Evolutionary conservation across 345 rosid genomes (phyloP).

Genomic region (Arabis alpina): DNA sequence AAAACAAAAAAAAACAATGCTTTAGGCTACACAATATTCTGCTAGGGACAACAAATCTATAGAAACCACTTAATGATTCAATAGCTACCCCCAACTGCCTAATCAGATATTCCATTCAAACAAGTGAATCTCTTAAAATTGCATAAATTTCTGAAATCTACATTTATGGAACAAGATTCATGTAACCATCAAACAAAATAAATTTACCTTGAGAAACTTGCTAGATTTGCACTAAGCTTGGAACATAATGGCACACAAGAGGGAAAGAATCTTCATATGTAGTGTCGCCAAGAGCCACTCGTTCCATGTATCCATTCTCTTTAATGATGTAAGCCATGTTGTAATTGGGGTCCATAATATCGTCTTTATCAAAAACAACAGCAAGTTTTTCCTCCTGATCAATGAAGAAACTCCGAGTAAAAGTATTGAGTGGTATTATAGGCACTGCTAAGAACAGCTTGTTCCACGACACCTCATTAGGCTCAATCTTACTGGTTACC

Average conservation of each 20-base stretch:
- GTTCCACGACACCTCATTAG: background rate
- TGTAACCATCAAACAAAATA: too few relatives aligned
- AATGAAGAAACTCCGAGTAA: conserved; percentile 14
- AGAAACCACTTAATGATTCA: too few relatives aligned
- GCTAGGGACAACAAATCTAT: too few relatives aligned
- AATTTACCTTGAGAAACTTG: background rate
- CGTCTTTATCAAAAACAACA: conserved; percentile 9
- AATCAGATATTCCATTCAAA: too few relatives aligned
- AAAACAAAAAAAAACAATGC: too few relatives aligned
- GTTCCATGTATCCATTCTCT: conserved; percentile 6
- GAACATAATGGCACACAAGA: conserved; percentile 21
- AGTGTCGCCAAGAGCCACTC: conserved; percentile 1
- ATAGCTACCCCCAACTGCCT: too few relatives aligned
- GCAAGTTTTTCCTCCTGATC: background rate
- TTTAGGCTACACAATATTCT: too few relatives aligned
- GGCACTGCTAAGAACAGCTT: background rate
- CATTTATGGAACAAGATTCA: too few relatives aligned
- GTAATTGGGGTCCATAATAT: too few relatives aligned
- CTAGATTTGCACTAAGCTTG: conserved; percentile 12
- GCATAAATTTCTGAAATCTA: too few relatives aligned
- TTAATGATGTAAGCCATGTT: conserved; percentile 14
- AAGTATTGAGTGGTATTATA: background rate
- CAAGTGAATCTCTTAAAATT: too few relatives aligned
- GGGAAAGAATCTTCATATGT: background rate
- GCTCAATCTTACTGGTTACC: background rate